Percentiles rank a stretch among this genome's conserved stretches.
Conservation (phyloP, 768 basidiomycete genomes). For the Auricularia sp. region DNA sequence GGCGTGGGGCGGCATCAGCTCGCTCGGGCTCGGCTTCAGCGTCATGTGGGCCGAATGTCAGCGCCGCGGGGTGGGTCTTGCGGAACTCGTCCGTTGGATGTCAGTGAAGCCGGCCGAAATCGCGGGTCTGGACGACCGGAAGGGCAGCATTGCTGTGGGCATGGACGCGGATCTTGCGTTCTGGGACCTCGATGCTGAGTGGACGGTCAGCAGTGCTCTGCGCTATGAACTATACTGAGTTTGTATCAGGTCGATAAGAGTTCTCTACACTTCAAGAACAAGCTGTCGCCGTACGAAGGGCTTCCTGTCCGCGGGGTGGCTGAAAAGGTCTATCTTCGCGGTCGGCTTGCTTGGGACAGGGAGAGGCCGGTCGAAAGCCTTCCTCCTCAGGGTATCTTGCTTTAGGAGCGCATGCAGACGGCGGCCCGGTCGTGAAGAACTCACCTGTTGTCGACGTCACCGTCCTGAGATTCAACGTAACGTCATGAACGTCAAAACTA, state of each 20-base stretch:
- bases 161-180: slow-evolving; percentile 80
- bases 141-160: slow-evolving; percentile 66
- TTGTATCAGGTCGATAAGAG: slow-evolving; percentile 57
- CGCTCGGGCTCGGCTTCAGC: slow-evolving; percentile 81
- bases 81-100: slow-evolving; percentile 65
- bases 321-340: slow-evolving; percentile 70
- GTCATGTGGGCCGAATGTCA: slow-evolving; percentile 79
- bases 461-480: no score
- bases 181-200: slow-evolving; percentile 51
- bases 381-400: no score
- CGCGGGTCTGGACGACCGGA: slow-evolving; percentile 56
- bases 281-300: slow-evolving; percentile 83
- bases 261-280: slow-evolving; percentile 81
- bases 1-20: slow-evolving; percentile 93
- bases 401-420: no score
- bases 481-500: no score
- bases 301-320: slow-evolving; percentile 60
- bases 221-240: neutral
- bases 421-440: no score
- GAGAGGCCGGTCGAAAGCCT: neutral
- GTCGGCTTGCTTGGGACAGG: slow-evolving; percentile 50
- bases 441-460: no score
- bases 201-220: slow-evolving; percentile 14
- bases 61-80: slow-evolving; percentile 46
- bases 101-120: slow-evolving; percentile 65